Base-by-base conservation (phyloP, 2,329 filamentous ascomycete species). In the Onygenales sp. region DNA sequence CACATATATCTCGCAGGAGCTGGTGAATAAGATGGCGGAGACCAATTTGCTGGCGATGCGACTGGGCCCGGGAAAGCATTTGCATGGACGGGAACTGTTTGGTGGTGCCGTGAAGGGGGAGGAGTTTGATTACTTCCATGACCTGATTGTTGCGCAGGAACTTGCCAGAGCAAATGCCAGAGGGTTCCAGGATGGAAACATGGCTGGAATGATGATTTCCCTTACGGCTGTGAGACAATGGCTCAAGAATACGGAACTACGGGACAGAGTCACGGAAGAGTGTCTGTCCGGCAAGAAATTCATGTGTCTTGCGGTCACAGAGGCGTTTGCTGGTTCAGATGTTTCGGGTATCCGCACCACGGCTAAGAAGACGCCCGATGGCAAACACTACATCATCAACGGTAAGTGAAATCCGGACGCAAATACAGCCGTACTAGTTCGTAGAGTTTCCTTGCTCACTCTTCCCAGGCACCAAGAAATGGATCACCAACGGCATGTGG, bases 91-190 rank as follows among this genome's bases (percentile, higher is more conserved):
- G 36, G 75, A 78, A 13, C 70, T 94, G 40, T 70, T 92, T 52
- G 79, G 77, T 55, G 79, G 77, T 56, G 85, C 77, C 13, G 77
- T 90, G 52, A 81, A 87, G 64, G 86, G 86, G 49, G 82, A 89
- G 68, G 85, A 91, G 57, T 94, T 91, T 62, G 88, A 94, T 68
- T 91, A 90, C 70, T 88, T 94, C 70, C 88, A 93, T 68, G 88
- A 93, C 66, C 67, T 93, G 66, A 81, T 94, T 58, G 75, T 87
- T 51, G 74, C 77, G 7, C 88, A 94, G 70, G 89, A 94, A 70
- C 72, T 87, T 59, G 77, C 79, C 1, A 78, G 89, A 34, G 75
- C 81, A 6, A 88, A 86, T 67, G 83, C 86, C 32, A 75, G 87
- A 61, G 89, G 65, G 42, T 95, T 93, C 71, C 84, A 88, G 67